Percentiles rank a stretch among this genome's conserved stretches.
These are phyloP conservation scores for Aspergillus vadensis DNA, from an alignment of 2,329 filamentous ascomycete species.

Conservation along the genomic window DNA sequence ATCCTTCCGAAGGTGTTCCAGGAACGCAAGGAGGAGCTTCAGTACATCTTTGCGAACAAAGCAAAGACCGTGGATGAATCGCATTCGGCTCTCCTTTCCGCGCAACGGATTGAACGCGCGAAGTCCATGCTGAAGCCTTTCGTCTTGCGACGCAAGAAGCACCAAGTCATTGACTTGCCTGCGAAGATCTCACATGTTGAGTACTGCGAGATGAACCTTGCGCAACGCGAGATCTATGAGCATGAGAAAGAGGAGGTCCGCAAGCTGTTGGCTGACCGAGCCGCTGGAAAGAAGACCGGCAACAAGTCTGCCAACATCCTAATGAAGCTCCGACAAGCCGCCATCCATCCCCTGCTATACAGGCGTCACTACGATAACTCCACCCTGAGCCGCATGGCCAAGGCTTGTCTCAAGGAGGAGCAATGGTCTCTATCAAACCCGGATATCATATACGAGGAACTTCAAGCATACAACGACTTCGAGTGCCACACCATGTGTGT, in stretches of 20 bases:
- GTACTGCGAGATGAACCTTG: slow-evolving; percentile 74
- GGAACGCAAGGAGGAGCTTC: slow-evolving; percentile 74
- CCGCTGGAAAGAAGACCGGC: slow-evolving; percentile 56
- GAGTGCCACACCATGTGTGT: slow-evolving; percentile 62
- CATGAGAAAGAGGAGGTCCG: slow-evolving; percentile 65
- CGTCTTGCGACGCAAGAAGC: slow-evolving; percentile 89
- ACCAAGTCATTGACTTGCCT: slow-evolving; percentile 86
- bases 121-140: slow-evolving; percentile 94
- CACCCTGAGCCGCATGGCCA: slow-evolving; percentile 74
- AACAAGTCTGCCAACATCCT: slow-evolving; percentile 67
- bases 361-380: slow-evolving; percentile 76
- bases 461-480: slow-evolving; percentile 61
- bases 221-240: slow-evolving; percentile 74
- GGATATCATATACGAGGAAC: slow-evolving; percentile 56
- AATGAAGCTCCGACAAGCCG: slow-evolving; percentile 89
- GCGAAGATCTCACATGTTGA: slow-evolving; percentile 76
- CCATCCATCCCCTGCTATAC: slow-evolving; percentile 88
- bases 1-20: slow-evolving; percentile 85
- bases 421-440: slow-evolving; percentile 54
- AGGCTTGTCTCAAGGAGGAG: slow-evolving; percentile 72
- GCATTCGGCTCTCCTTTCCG: slow-evolving; percentile 80
- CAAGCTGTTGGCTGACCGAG: slow-evolving; percentile 62
- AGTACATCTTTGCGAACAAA: slow-evolving; percentile 87
- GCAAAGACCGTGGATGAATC: slow-evolving; percentile 73
- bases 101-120: slow-evolving; percentile 81